Evolutionary conservation across 768 basidiomycete species (phyloP).

Genomic region (Psilocybe cubensis): DNA sequence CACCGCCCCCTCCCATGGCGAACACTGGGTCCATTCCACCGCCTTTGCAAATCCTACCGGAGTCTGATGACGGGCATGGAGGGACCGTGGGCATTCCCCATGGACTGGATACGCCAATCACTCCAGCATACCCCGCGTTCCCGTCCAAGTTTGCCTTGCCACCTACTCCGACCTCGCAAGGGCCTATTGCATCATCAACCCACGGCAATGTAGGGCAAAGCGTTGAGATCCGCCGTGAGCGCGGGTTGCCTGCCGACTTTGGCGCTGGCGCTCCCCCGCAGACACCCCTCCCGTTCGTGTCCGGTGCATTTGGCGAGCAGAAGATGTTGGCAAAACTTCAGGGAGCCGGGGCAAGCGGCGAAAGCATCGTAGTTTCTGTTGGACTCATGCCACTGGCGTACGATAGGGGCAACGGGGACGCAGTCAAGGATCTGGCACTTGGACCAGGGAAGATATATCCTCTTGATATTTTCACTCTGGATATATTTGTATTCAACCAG

Average conservation of each 20-base stretch:
- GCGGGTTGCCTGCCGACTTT: conserved; percentile 41
- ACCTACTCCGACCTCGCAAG: conserved; percentile 58
- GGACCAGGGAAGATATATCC: conserved; percentile 64
- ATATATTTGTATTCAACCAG: conserved; percentile 89
- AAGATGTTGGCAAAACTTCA: conserved; percentile 33
- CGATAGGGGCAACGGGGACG: conserved; percentile 17
- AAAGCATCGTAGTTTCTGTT: conserved; percentile 73
- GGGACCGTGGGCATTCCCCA: conserved; percentile 12
- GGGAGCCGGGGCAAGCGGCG: conserved; percentile 41
- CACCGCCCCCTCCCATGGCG: conserved; percentile 26
- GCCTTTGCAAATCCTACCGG: conserved; percentile 19
- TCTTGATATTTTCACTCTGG: conserved; percentile 75
- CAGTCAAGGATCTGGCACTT: conserved; percentile 22
- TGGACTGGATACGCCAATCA: conserved; percentile 45
- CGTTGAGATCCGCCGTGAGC: conserved; percentile 70
- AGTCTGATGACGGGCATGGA: conserved; percentile 16
- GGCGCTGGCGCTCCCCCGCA: conserved; percentile 38
- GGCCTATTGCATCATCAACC: conserved; percentile 54
- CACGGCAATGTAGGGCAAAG: conserved; percentile 55
- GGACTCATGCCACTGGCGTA: conserved; percentile 43
- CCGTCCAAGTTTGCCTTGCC: conserved; percentile 48
- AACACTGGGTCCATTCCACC: conserved; percentile 21
- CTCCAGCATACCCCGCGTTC: conserved; percentile 78
- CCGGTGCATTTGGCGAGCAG: conserved; percentile 46
- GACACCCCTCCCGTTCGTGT: conserved; percentile 60